phyloP scores from a whole-genome alignment of 352 stramenopile species.

The Plasmopara viticola region DNA sequence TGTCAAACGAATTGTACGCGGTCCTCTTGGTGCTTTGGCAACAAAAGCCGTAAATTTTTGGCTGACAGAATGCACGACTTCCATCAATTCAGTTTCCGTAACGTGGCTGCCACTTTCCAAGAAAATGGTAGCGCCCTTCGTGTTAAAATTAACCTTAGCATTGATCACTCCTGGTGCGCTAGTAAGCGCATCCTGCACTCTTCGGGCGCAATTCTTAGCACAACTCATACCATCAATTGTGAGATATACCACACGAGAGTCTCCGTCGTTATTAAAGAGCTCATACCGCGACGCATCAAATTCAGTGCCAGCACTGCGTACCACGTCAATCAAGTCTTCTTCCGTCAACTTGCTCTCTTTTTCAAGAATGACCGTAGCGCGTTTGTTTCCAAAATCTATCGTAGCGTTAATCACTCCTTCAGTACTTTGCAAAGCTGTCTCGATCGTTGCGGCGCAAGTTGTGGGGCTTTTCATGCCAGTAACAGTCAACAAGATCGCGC shows the following conservation, averaged over 20 bases:
- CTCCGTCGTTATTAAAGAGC: constrained; percentile 47
- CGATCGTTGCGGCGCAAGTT: constrained; percentile 53
- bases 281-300: constrained; percentile 59
- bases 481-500: constrained; percentile 64
- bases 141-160: constrained; percentile 72
- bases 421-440: constrained; percentile 39
- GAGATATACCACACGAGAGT: constrained; percentile 70
- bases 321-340: constrained; percentile 60
- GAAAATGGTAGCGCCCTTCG: constrained; percentile 70
- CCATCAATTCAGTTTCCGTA: constrained; percentile 56
- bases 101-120: constrained; percentile 63
- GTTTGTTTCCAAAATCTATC: constrained; percentile 65
- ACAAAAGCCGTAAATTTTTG: constrained; percentile 62
- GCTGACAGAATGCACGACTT: constrained; percentile 44
- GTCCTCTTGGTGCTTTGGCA: constrained; percentile 28
- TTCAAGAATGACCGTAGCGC: constrained; percentile 64
- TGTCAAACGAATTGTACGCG: constrained; percentile 47
- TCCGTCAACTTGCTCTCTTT: constrained; percentile 50
- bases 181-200: constrained; percentile 66
- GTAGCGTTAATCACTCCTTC: constrained; percentile 58
- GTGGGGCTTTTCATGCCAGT: constrained; percentile 74
- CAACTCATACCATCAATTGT: constrained; percentile 77
- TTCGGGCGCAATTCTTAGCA: constrained; percentile 62
- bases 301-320: constrained; percentile 38
- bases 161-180: constrained; percentile 57